Evolutionary conservation across 2,329 filamentous ascomycete species (phyloP), one percentile per base, ranked within the genome.

Genomic region (Sporothrix globosa): DNA sequence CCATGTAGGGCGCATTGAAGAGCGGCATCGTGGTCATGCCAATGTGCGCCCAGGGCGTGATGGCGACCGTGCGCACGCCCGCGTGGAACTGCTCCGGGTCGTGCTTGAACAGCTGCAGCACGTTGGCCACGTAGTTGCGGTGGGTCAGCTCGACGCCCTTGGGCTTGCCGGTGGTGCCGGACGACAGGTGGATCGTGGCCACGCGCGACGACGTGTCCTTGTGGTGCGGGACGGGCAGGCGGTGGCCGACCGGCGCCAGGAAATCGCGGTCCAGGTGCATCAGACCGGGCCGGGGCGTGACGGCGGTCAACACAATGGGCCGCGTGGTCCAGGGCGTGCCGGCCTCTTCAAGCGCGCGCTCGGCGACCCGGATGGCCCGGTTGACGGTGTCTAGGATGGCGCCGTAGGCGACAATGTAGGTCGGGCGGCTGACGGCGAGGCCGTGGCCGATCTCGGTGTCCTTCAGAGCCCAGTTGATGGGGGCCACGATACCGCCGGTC

Each of bases 81-180:
- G 79, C 74, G 67, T 79, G 74, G 72, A 82, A 81, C 53, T 80
- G 78, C 9, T 74, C 72, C 7, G 73, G 73, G 69, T 82, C 81
- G 46, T 81, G 78, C 0, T 77, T 73, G 11, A 80, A 73, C n/a
- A 82, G 80, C 53, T 82, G 81, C 24, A 69, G 69, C 61, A 71
- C 70, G 46, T 80, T 77, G 3, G 82, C 76, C 0, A 85, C 80
- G 58, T 82, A 76, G 75, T 84, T 85, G 52, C 75, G 74, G 70
- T 85, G 83, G 6, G 83, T 84, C 0, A 85, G 74, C 21, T 77
- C 76, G 71, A 84, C 82, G 11, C 82, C 83, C 74, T 85, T 85
- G 14, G 83, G 83, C 5, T 82, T 72, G 1, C 83, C 83, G 0
- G 83, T 85, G 0, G 83, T 85, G 30, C 83, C 83, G 53, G 82